Evolutionary conservation across 1,284 basidiomycete species (phyloP).

Genomic region (Trametes pubescens): DNA sequence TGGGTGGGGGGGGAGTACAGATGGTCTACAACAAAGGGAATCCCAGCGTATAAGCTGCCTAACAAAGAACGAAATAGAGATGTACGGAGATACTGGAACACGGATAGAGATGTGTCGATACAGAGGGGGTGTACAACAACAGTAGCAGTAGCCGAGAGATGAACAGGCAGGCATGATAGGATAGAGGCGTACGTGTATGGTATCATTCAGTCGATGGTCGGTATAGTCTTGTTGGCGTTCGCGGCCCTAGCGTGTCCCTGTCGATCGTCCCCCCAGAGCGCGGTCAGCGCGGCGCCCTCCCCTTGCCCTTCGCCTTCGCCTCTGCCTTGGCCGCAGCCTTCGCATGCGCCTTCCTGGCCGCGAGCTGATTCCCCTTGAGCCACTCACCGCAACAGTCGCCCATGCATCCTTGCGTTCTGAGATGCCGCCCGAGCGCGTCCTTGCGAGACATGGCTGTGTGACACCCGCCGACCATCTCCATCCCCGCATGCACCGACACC

Average conservation of each 20-base stretch:
- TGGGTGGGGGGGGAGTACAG: too few relatives aligned
- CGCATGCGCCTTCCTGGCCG: conserved; percentile 5
- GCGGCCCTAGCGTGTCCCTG: not conserved
- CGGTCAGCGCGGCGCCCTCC: not conserved
- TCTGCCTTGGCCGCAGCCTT: not conserved
- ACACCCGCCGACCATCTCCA: conserved; percentile 59
- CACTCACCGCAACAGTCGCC: too few relatives aligned
- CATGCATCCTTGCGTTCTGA: too few relatives aligned
- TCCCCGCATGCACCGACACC: conserved; percentile 40
- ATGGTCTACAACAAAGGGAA: too few relatives aligned
- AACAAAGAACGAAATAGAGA: too few relatives aligned
- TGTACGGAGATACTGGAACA: too few relatives aligned
- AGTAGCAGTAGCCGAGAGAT: not conserved
- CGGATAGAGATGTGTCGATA: too few relatives aligned
- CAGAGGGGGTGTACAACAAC: not conserved
- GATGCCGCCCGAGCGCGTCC: conserved; percentile 65
- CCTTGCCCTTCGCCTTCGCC: not conserved
- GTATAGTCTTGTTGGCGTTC: not conserved
- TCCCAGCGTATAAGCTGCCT: too few relatives aligned
- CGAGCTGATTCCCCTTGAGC: too few relatives aligned
- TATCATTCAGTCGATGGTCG: not conserved
- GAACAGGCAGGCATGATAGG: not conserved
- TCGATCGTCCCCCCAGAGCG: not conserved
- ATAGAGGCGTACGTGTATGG: not conserved
- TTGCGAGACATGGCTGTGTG: conserved; percentile 58